Base-by-base conservation (phyloP, 2,329 filamentous ascomycete genomes). In the Alternaria ventricosa region DNA sequence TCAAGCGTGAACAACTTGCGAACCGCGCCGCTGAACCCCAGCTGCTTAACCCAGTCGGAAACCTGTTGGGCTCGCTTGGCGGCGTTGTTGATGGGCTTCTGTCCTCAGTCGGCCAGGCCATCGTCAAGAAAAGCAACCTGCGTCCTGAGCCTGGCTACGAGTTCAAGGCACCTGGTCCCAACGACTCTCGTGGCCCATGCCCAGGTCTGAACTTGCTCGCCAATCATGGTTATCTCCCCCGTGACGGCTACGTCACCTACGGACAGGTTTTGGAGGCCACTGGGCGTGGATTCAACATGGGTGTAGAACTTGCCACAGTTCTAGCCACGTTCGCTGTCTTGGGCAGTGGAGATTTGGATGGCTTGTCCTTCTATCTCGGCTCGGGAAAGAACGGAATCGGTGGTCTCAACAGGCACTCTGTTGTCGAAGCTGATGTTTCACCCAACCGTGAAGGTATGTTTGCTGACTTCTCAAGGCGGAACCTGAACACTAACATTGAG, bases 201-300 rank as follows among this genome's bases (percentile, higher is more conserved):
- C 84, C 85, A 1, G 84, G 85, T 80, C 75, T 86, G 60, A 87
- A 87, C 70, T 81, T 84, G 0, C 74, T 87, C n/a, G 82, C 84
- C 5, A 87, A 86, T 68, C 82, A 86, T 63, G 82, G 81, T 13
- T 84, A 82, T 59, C 78, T 87, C 1, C 84, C 82, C 4, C 84
- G 79, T 53, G 71, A 84, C 57, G 84, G 84, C 10, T 57, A 57
- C 27, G 68, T 69, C 56, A 71, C 54, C 44, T 65, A 63, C 10
- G 63, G 66, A 23, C 66, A 70, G 46, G 54, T 71, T 5, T 20
- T 72, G 5, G 63, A 61, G 15, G 66, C 70, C 5, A 71, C 66
- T 4, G 55, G 63, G 15, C 64, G 68, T 18, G 70, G 72, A 9
- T 69, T 71, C 64, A 72, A 70, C 60, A 74, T 74, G 71, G 71